Evolutionary conservation across 805 yeast species (phyloP), one percentile per base, ranked within the genome.

Genomic region (Cyberlindnera xylosilytica): DNA sequence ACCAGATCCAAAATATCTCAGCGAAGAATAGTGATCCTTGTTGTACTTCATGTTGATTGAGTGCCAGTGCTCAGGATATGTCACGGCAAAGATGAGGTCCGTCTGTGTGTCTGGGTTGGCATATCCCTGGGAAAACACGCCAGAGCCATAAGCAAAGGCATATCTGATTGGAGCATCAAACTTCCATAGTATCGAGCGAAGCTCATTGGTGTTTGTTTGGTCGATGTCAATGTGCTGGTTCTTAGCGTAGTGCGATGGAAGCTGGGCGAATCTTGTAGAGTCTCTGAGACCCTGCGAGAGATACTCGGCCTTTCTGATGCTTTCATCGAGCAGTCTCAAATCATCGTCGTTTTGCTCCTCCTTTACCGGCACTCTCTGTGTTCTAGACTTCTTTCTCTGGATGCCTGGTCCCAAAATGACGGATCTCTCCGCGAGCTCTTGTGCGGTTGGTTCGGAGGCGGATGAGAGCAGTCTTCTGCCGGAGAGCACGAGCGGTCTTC

Each of bases 81-180:
- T 73, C 2, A 90, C 97, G 1, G 87, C 88, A 54, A 85, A 80
- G 11, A 91, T 84, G 63, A 93, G 64, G 61, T 93, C 99, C 11
- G 87, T 77, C 61, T 93, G 98, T 0, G 89, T 83, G 27, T 73
- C 72, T 11, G 61, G 58, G 10, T 59, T 51, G 3, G 57, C 42
- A n/a, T 68, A 63, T 4, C 80, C 82, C 61, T 91, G 99, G 28
- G 78, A 73, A 55, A 93, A 86, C 1, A 93, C 96, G 4, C 96
- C 96, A 7, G 95, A 85, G 2, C 99, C 99, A 62, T 91, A 91
- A 0, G 97, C 99, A 64, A 91, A 86, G 1, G 96, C 82, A 54
- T 78, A 85, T 41, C 79, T 68, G 12, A 88, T 76, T 1, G 93
- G 90, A 1, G 91, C 83, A 32, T 78, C 67, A 62, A 87, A 87